Evolutionary conservation across 352 stramenopile species (phyloP).

Genomic region (Globisporangium sylvaticum): DNA sequence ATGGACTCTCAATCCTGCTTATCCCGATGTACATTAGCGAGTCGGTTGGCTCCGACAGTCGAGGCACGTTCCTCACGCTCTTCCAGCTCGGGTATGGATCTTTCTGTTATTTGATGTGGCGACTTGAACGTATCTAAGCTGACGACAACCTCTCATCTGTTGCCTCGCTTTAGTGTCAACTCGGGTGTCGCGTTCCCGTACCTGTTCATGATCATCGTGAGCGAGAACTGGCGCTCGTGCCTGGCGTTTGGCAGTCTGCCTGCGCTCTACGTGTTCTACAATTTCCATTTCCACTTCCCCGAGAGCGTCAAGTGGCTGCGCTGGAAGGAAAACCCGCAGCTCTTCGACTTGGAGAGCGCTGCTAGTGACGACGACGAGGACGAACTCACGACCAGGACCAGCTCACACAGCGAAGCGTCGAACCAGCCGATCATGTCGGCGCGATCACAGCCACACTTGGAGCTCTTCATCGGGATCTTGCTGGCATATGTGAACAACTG

Average conservation of each 20-base stretch:
- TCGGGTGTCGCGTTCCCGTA: constrained; percentile 74
- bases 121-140: background rate
- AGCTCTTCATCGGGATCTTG: constrained; percentile 72
- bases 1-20: constrained; percentile 80
- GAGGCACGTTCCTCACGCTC: constrained; percentile 66
- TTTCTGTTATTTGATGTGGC: background rate
- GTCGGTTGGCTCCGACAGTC: constrained; percentile 58
- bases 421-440: background rate
- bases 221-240: constrained; percentile 76
- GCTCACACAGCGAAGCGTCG: constrained; percentile 3
- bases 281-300: constrained; percentile 64
- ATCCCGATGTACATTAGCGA: constrained; percentile 90
- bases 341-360: constrained; percentile 42
- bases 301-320: constrained; percentile 78
- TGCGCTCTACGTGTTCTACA: constrained; percentile 73
- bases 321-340: constrained; percentile 56
- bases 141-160: background rate
- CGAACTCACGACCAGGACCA: constrained; percentile 16
- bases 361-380: constrained; percentile 27
- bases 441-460: constrained; percentile 33
- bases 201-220: constrained; percentile 73
- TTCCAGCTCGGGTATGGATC: constrained; percentile 71
- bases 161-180: constrained; percentile 45
- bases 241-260: constrained; percentile 67
- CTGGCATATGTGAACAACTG: constrained; percentile 88